phyloP scores from a whole-genome alignment of 139 green algal species.

The Coelastrella sp. region DNA sequence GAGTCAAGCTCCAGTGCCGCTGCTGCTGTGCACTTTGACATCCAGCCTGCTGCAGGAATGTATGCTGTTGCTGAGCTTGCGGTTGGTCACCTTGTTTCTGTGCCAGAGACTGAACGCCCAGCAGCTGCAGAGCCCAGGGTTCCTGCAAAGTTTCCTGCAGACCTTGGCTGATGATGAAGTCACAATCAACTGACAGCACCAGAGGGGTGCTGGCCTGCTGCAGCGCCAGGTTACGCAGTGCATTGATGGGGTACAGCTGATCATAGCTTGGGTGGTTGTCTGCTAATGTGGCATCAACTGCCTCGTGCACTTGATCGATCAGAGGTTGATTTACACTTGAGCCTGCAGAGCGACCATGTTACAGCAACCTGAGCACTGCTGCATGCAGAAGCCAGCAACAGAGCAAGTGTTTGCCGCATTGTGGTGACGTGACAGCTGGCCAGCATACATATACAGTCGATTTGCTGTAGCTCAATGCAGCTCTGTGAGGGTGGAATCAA shows the following conservation, averaged over 20 bases:
- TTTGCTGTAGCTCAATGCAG: too few species aligned
- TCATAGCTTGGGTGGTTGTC: constrained; percentile 31
- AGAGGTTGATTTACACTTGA: background rate
- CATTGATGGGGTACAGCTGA: constrained; percentile 54
- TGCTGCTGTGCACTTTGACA: constrained; percentile 1
- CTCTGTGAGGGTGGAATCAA: too few species aligned
- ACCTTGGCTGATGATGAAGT: constrained; percentile 30
- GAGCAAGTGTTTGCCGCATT: background rate
- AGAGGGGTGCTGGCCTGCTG: constrained; percentile 24
- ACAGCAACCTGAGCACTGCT: background rate
- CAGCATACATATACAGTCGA: too few species aligned
- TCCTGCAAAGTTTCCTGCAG: constrained; percentile 6
- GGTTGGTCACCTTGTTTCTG: background rate
- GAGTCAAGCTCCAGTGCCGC: background rate
- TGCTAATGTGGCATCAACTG: background rate
- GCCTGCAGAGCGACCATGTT: background rate
- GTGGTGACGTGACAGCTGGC: too few species aligned
- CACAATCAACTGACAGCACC: constrained; percentile 36
- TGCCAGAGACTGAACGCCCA: background rate
- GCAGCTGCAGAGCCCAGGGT: background rate
- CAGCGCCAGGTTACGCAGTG: constrained; percentile 49
- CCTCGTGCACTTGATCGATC: background rate
- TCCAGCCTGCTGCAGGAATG: too few species aligned
- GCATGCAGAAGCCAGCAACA: background rate
- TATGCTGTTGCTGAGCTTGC: background rate